Percentiles rank a stretch among this genome's conserved stretches.
Conservation (phyloP, 164 flowering plant genomes). For the Piper betle region DNA sequence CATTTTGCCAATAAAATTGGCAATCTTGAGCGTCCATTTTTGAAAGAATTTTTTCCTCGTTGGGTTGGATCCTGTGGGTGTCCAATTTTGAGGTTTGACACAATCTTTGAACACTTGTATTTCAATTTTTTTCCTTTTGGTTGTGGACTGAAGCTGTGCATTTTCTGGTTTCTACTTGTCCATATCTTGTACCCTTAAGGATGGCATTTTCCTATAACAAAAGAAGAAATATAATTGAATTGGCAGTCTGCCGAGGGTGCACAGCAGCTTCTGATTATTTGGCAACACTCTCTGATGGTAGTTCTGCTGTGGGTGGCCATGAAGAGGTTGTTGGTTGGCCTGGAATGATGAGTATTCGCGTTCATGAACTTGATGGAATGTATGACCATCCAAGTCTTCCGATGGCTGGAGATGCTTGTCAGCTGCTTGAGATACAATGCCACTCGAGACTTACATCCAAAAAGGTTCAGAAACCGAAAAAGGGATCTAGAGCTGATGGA, state of each 20-base stretch:
- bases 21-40: conserved; percentile 96
- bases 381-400: conserved; percentile 93
- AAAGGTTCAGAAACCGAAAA: conserved; percentile 73
- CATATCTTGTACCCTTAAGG: conserved; percentile 20
- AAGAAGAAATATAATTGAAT: conserved; percentile 76
- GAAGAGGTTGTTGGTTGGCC: conserved; percentile 90
- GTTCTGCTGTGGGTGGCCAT: conserved; percentile 45
- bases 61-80: conserved; percentile 93
- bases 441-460: conserved; percentile 81
- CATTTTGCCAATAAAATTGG: conserved; percentile 90
- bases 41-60: conserved; percentile 92
- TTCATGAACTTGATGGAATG: conserved; percentile 92
- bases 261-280: conserved; percentile 40
- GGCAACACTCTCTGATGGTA: conserved; percentile 22
- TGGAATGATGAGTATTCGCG: conserved; percentile 96
- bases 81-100: conserved; percentile 66
- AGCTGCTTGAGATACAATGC: conserved; percentile 78
- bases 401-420: conserved; percentile 89
- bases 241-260: conserved; percentile 77
- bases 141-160: too few relatives aligned
- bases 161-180: too few relatives aligned
- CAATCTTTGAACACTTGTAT: not conserved
- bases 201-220: conserved; percentile 94
- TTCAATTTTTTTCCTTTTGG: not conserved
- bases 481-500: conserved; percentile 81